Evolutionary conservation across 176 grass and related monocot species (phyloP).

Genomic region (Olyra latifolia): DNA sequence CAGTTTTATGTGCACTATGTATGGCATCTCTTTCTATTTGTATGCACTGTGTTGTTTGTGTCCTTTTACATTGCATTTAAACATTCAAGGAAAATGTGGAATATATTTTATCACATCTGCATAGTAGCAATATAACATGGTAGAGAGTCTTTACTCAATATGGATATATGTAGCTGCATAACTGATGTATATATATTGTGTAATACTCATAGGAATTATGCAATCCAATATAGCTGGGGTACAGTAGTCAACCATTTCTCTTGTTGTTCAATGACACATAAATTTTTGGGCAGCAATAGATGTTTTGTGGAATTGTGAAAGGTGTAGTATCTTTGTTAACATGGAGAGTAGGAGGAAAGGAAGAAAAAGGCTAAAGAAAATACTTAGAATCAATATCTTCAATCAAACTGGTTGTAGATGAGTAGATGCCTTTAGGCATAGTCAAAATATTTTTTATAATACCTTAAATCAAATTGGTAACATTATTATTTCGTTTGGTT

Average conservation of each 20-base stretch:
- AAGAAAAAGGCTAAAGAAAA: not conserved
- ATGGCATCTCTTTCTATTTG: not conserved
- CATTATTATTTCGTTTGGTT: not conserved
- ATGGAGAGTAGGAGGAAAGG: not conserved
- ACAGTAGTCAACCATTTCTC: constrained; percentile 1
- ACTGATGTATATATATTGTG: constrained; percentile 7
- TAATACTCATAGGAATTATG: constrained; percentile 13
- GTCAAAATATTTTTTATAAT: not conserved
- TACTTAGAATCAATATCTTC: not conserved
- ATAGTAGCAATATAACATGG: not conserved
- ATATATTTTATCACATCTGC: not conserved
- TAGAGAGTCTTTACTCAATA: not conserved
- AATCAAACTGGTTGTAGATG: not conserved
- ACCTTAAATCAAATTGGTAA: not conserved
- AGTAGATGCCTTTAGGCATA: not conserved
- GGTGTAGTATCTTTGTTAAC: not conserved
- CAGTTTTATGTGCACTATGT: not conserved
- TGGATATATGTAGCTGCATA: not conserved
- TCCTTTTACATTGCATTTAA: constrained; percentile 20
- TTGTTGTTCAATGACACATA: constrained; percentile 12
- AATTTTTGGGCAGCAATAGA: not conserved
- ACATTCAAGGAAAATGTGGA: not conserved
- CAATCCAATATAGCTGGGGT: not conserved
- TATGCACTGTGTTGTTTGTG: constrained; percentile 13
- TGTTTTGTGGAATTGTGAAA: constrained; percentile 18